A percentile compares a stretch with the other conserved stretches of the same genome.
Conservation (phyloP, 2,329 filamentous ascomycete species). For the Colletotrichum theobromicola region DNA sequence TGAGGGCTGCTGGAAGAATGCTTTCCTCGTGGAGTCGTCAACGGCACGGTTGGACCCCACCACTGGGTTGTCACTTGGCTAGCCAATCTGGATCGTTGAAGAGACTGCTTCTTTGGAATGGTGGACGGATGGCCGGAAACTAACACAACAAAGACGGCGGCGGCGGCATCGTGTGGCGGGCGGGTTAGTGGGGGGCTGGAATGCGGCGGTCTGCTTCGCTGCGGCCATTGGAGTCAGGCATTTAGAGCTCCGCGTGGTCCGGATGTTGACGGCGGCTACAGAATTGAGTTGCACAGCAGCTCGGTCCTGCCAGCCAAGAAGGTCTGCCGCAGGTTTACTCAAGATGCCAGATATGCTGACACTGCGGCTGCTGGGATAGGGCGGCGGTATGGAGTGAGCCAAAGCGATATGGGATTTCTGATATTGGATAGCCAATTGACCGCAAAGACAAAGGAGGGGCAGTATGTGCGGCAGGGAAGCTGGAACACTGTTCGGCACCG, state of each 20-base stretch:
- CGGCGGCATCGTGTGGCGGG: background rate
- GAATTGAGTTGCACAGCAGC: background rate
- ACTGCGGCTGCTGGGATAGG: background rate
- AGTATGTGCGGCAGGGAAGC: too few relatives aligned
- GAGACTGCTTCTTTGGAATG: background rate
- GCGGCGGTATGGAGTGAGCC: background rate
- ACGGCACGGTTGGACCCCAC: background rate
- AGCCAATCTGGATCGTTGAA: constrained; percentile 1
- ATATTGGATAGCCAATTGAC: background rate
- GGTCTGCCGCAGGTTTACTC: background rate
- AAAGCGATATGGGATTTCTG: background rate
- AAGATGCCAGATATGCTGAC: background rate
- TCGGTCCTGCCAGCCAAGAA: background rate
- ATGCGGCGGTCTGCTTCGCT: background rate
- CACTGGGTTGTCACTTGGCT: background rate
- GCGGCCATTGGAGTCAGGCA: background rate
- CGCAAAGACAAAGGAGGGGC: background rate
- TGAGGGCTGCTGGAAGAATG: background rate
- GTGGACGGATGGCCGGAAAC: constrained; percentile 11
- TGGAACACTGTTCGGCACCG: background rate
- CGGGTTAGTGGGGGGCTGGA: constrained; percentile 5
- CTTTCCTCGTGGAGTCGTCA: background rate
- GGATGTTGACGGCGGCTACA: background rate
- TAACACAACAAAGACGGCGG: background rate
- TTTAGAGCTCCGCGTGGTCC: background rate